Conservation (phyloP, 2,329 filamentous ascomycete species). For the Chaetomium globosum region DNA sequence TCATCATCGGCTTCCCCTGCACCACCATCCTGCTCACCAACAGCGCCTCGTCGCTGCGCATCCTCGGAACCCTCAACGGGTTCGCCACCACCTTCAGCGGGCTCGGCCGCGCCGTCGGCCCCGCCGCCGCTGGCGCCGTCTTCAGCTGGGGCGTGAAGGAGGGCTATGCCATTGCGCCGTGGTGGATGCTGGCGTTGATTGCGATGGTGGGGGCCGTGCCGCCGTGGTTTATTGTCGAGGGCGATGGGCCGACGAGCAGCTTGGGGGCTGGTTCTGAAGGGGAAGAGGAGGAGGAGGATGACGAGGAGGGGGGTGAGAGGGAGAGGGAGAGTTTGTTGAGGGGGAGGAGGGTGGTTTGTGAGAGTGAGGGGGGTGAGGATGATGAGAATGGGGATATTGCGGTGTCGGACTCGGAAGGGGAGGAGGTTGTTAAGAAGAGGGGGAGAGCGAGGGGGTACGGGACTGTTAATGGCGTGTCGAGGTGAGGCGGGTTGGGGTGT, state of each 20-base stretch:
- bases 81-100: conserved; percentile 83
- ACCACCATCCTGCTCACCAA: conserved; percentile 90
- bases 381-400: conserved; percentile 16
- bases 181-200: conserved; percentile 73
- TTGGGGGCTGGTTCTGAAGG: conserved; percentile 34
- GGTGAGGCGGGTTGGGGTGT: not conserved
- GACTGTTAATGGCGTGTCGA: conserved; percentile 13
- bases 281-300: conserved; percentile 36
- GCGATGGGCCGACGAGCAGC: conserved; percentile 62
- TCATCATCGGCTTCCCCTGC: conserved; percentile 87
- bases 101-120: conserved; percentile 76
- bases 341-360: conserved; percentile 28
- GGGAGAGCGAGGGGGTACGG: conserved; percentile 10
- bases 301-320: conserved; percentile 26
- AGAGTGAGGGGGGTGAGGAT: conserved; percentile 15
- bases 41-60: conserved; percentile 70
- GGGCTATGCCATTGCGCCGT: conserved; percentile 78
- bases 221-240: conserved; percentile 72
- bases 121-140: conserved; percentile 69
- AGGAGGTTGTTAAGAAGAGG: conserved; percentile 8
- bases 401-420: conserved; percentile 14
- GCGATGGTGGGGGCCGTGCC: conserved; percentile 69
- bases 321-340: conserved; percentile 27
- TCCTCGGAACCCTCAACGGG: conserved; percentile 88
- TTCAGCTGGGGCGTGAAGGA: conserved; percentile 76